A percentile compares a stretch with the other conserved stretches of the same genome.
These are phyloP conservation scores for Botrytis galanthina DNA, from an alignment of 2,329 filamentous ascomycete genomes.

Conservation along the genomic window DNA sequence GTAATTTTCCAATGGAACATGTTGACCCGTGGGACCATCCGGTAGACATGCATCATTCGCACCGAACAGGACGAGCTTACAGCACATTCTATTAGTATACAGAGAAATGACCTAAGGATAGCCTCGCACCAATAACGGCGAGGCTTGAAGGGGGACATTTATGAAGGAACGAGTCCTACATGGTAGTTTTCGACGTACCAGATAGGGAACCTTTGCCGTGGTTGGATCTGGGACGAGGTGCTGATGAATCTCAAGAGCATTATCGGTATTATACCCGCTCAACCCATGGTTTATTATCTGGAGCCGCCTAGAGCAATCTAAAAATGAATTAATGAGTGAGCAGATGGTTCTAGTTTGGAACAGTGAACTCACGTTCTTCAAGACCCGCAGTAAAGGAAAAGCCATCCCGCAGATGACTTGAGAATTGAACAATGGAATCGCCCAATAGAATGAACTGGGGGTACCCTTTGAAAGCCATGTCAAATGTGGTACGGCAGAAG, in stretches of 20 bases:
- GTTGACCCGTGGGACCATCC: constrained; percentile 58
- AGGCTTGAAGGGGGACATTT: neutral
- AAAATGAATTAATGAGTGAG: constrained; percentile 16
- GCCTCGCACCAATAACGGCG: neutral
- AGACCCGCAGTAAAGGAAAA: constrained; percentile 74
- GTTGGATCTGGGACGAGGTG: constrained; percentile 67
- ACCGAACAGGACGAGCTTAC: constrained; percentile 66
- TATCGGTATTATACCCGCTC: constrained; percentile 75
- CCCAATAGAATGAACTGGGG: constrained; percentile 78
- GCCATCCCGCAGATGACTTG: constrained; percentile 58
- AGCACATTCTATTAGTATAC: neutral
- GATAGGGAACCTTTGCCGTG: constrained; percentile 61
- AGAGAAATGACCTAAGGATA: neutral
- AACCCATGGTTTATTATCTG: constrained; percentile 90
- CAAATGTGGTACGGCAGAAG: neutral
- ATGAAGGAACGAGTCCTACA: neutral
- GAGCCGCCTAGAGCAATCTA: constrained; percentile 72
- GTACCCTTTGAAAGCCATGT: constrained; percentile 13
- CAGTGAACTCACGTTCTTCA: constrained; percentile 29
- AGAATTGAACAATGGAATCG: constrained; percentile 79
- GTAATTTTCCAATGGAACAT: constrained; percentile 74
- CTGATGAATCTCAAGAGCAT: constrained; percentile 68
- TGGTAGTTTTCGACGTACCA: constrained; percentile 42
- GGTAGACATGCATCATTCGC: constrained; percentile 83
- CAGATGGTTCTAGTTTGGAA: constrained; percentile 14